phyloP scores from a whole-genome alignment of 1,139 yeast genomes.

The Kurtzmaniella natalensis region DNA sequence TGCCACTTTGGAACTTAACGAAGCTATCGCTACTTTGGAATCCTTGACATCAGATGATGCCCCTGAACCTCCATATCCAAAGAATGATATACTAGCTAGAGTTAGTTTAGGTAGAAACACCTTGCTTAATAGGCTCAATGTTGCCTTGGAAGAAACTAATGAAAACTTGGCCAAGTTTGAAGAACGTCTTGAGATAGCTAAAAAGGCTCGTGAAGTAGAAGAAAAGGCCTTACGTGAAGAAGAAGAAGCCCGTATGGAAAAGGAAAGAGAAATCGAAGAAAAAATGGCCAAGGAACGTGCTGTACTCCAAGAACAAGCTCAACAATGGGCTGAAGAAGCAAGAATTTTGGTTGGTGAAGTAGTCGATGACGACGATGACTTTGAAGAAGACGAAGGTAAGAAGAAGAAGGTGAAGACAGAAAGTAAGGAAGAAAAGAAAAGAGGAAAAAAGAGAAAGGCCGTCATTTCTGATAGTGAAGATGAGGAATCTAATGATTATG shows the following conservation, averaged over 20 bases:
- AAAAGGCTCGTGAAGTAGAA: conserved; percentile 59
- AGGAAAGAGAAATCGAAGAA: conserved; percentile 42
- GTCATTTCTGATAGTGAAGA: conserved; percentile 27
- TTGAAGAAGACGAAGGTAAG: conserved; percentile 15
- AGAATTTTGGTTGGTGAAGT: conserved; percentile 29
- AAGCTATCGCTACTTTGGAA: conserved; percentile 59
- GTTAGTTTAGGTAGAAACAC: conserved; percentile 81
- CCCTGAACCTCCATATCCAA: conserved; percentile 67
- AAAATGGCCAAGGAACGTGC: conserved; percentile 65
- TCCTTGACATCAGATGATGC: conserved; percentile 52
- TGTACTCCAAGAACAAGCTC: conserved; percentile 74
- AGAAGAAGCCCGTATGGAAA: conserved; percentile 37
- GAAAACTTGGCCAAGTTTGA: conserved; percentile 58
- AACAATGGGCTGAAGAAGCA: conserved; percentile 70
- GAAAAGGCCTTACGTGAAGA: conserved; percentile 36
- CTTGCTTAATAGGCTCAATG: conserved; percentile 64
- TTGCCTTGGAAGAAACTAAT: conserved; percentile 68
- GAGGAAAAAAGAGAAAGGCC: conserved; percentile 19
- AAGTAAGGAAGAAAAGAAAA: conserved; percentile 15
- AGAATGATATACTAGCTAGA: conserved; percentile 76
- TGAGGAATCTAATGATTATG: conserved; percentile 10
- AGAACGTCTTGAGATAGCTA: conserved; percentile 69
- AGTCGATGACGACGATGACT: conserved; percentile 27
- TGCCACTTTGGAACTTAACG: conserved; percentile 54
- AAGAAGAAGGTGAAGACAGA: conserved; percentile 18